phyloP scores from a whole-genome alignment of 2,329 filamentous ascomycete species.

The Sarocladium kiliense region DNA sequence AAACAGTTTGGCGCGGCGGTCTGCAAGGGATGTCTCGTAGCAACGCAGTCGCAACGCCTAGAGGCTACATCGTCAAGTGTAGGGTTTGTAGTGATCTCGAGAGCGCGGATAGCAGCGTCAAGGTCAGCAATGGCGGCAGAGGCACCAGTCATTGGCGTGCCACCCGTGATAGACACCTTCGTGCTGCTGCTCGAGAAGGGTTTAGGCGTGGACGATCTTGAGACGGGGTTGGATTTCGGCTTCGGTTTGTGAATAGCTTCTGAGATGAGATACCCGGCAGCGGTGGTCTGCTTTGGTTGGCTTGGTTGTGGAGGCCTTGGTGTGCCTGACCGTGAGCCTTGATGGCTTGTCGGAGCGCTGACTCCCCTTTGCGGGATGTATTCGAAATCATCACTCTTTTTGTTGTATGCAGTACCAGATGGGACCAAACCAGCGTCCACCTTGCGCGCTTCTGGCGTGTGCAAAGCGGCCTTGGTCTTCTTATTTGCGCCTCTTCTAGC shows the following conservation, averaged over 20 bases:
- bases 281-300: conserved; percentile 46
- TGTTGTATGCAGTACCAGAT: conserved; percentile 66
- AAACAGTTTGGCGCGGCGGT: conserved; percentile 91
- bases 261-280: conserved; percentile 74
- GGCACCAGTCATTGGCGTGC: conserved; percentile 75
- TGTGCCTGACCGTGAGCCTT: conserved; percentile 30
- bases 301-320: conserved; percentile 35
- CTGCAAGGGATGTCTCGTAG: conserved; percentile 79
- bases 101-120: conserved; percentile 76
- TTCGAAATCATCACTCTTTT: conserved; percentile 64
- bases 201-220: conserved; percentile 50
- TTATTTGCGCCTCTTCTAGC: conserved; percentile 41
- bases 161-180: conserved; percentile 70
- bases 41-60: conserved; percentile 82
- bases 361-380: conserved; percentile 57
- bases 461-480: conserved; percentile 58
- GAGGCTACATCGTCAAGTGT: conserved; percentile 50
- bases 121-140: conserved; percentile 67
- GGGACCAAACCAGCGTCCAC: conserved; percentile 58
- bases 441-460: conserved; percentile 58
- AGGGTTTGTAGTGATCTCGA: conserved; percentile 91
- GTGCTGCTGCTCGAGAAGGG: conserved; percentile 45
- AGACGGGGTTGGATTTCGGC: conserved; percentile 45
- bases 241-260: conserved; percentile 60
- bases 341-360: conserved; percentile 32